Percentiles rank a stretch among this genome's conserved stretches.
These are phyloP conservation scores for Podospora pseudopauciseta DNA, from an alignment of 495 filamentous ascomycete genomes.

Conservation along the genomic window DNA sequence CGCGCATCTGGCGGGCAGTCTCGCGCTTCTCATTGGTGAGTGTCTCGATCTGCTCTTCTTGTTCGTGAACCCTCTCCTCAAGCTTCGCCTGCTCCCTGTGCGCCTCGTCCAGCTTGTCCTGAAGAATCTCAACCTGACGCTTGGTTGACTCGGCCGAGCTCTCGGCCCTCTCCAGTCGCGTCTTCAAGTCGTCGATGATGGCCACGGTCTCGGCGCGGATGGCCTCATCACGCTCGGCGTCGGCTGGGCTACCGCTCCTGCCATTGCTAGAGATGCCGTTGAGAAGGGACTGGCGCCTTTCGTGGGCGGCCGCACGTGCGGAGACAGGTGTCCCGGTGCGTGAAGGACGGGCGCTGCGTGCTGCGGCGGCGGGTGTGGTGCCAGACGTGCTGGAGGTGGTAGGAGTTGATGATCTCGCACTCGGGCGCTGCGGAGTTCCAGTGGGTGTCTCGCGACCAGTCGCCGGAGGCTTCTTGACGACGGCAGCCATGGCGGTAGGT, in stretches of 20 bases:
- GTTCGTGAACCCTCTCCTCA: constrained; percentile 81
- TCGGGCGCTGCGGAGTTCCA: constrained; percentile 31
- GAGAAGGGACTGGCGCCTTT: constrained; percentile 60
- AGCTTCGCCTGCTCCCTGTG: constrained; percentile 75
- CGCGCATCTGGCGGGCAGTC: constrained; percentile 70
- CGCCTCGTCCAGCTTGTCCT: constrained; percentile 82
- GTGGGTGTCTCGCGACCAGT: constrained; percentile 39
- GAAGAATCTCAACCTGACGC: constrained; percentile 79
- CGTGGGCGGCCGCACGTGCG: constrained; percentile 59
- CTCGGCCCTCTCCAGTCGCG: constrained; percentile 76
- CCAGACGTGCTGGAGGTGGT: constrained; percentile 34
- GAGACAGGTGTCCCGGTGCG: constrained; percentile 60
- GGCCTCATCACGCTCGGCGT: constrained; percentile 52
- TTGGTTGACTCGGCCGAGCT: constrained; percentile 71
- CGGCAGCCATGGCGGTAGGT: constrained; percentile 31
- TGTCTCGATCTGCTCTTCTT: constrained; percentile 71
- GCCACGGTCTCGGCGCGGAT: constrained; percentile 66
- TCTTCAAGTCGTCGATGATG: constrained; percentile 79
- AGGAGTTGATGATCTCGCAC: constrained; percentile 37
- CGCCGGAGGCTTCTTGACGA: constrained; percentile 43
- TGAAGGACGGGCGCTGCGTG: constrained; percentile 46
- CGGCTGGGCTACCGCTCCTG: constrained; percentile 46
- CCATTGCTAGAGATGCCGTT: constrained; percentile 52
- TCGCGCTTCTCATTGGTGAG: constrained; percentile 79
- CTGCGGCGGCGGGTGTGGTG: constrained; percentile 30